Evolutionary conservation across 2,329 filamentous ascomycete species (phyloP), one percentile per base, ranked within the genome.

Genomic region (Fusarium sp.): DNA sequence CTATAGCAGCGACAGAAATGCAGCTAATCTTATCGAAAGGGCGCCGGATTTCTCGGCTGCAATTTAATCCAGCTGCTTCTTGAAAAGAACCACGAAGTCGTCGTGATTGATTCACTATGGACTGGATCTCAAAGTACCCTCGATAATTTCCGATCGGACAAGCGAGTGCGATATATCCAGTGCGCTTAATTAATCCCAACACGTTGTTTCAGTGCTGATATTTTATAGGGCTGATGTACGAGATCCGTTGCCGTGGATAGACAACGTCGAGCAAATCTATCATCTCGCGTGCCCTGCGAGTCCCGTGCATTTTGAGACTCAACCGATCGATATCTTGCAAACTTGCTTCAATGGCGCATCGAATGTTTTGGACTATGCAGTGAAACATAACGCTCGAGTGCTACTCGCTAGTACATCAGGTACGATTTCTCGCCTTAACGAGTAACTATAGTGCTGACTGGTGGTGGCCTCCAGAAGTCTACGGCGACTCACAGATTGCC

Each of bases 261-360:
- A 63, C 1, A 48, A 59, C 4, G 60, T 76, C 6, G 68, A 75
- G 0, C 74, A 76, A 20, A 76, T 76, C 10, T 76, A 76, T 5
- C 74, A 76, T 26, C 71, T 76, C 3, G 74, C 74, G 0, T 76
- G 74, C 18, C 74, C 74, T 6, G 74, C 74, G 1, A 76, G 74
- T 5, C 74, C 74, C 0, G 57, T 75, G 0, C 63, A 76, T 20
- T 76, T 76, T 7, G 71, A 75, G 13, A 69, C 72, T 3, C 61
- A 51, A 1, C 74, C 74, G 0, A 75, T 76, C 18, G 74, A 76
- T 11, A 76, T 76, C 15, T 6, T 76, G 5, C 74, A 76, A 32
- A 76, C 74, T 5, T 76, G 74, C 35, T 76, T 76, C 10, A 70
- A 50, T 2, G 74, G 74, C 1, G 63, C 74, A 6, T 63, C 66